Percentiles rank a stretch among this genome's conserved stretches.
phyloP scores from a whole-genome alignment of 305 asterid genomes.

The Fraxinus greggii region DNA sequence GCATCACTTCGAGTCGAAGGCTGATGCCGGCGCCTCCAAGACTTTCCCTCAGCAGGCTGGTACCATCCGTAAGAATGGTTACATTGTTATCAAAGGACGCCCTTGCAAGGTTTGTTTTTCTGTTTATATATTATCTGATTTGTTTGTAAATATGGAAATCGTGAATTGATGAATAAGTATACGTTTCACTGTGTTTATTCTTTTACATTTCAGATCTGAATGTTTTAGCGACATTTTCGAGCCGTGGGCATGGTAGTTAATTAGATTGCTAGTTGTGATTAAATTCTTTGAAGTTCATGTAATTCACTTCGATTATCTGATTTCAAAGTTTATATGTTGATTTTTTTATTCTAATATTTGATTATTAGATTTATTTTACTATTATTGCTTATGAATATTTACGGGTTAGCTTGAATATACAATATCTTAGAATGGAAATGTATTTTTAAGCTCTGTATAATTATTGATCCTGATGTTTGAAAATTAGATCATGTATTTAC shows the following conservation, averaged over 20 bases:
- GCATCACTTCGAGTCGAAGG: constrained; percentile 5
- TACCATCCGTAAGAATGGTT: constrained; percentile 27
- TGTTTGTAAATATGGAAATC: constrained; percentile 2
- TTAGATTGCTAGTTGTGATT: not conserved
- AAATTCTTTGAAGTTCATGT: not conserved
- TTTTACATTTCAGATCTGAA: not conserved
- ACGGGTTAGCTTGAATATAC: not conserved
- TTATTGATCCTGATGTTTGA: not conserved
- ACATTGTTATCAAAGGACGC: constrained; percentile 19
- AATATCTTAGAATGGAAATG: not conserved
- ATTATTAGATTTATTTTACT: not conserved
- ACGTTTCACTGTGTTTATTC: not conserved
- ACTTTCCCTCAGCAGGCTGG: constrained; percentile 29
- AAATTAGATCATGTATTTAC: not conserved
- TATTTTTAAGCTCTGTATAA: not conserved
- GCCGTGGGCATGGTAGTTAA: not conserved
- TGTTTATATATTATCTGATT: not conserved
- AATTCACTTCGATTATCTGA: not conserved
- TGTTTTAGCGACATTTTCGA: not conserved
- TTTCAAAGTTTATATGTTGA: not conserved
- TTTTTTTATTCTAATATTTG: not conserved
- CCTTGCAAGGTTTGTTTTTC: constrained; percentile 24
- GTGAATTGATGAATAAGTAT: not conserved
- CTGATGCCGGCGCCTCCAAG: constrained; percentile 2
- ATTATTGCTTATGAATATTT: not conserved